Conservation (phyloP, 306 rosid species). For the Begonia fuchsioides region DNA sequence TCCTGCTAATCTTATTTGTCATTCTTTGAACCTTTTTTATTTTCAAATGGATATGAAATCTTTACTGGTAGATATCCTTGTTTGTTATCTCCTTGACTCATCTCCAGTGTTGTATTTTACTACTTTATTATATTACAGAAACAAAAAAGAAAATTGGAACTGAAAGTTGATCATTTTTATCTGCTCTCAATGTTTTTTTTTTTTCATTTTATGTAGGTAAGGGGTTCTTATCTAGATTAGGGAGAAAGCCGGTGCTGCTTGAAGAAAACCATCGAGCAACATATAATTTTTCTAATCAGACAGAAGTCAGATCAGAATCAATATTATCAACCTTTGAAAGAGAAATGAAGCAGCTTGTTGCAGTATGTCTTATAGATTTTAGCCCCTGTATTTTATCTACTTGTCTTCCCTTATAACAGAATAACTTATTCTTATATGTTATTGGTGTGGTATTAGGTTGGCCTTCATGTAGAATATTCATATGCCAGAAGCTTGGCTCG, state of each 20-base stretch:
- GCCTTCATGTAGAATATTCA: conserved; percentile 91
- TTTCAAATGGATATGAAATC: background rate
- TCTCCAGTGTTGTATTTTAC: too few species aligned
- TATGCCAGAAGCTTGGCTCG: conserved; percentile 98
- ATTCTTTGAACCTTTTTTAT: too few species aligned
- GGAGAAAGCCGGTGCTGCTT: conserved; percentile 48
- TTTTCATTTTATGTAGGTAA: conserved; percentile 40
- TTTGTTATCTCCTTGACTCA: background rate
- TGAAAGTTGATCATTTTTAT: background rate
- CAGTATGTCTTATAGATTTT: conserved; percentile 39
- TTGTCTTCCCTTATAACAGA: too few species aligned
- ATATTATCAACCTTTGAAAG: conserved; percentile 63
- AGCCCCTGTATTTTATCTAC: too few species aligned
- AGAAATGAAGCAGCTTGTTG: conserved; percentile 81
- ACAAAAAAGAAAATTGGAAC: too few species aligned
- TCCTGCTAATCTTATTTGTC: too few species aligned
- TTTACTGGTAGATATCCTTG: background rate
- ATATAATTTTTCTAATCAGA: conserved; percentile 39
- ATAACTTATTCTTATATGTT: background rate
- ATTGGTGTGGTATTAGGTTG: conserved; percentile 42
- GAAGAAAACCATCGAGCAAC: conserved; percentile 82
- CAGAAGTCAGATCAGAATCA: conserved; percentile 52
- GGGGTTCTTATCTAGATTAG: conserved; percentile 47
- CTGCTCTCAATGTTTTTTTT: background rate
- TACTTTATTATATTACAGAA: too few species aligned